Conservation (phyloP, 495 filamentous ascomycete species). For the Trypethelium eluteriae region DNA sequence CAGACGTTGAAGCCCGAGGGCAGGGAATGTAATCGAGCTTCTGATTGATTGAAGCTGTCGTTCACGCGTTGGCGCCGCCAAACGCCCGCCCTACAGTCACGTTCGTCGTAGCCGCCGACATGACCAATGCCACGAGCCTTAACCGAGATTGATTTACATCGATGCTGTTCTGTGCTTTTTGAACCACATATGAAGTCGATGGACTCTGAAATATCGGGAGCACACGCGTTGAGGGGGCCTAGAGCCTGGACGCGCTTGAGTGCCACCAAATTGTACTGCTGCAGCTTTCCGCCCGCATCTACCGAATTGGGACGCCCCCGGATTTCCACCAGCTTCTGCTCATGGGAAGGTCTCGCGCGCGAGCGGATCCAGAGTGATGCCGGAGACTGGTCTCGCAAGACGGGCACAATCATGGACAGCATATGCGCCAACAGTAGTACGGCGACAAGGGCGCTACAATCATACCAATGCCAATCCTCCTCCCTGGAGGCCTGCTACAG, state of each 20-base stretch:
- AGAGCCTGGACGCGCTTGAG: not conserved
- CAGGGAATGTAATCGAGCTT: not conserved
- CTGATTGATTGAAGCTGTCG: not conserved
- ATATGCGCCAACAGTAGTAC: constrained; percentile 2
- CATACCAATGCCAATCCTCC: constrained; percentile 34
- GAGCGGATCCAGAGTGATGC: constrained; percentile 1
- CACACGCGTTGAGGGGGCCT: not conserved
- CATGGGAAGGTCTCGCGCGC: constrained; percentile 10
- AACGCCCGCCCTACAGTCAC: not conserved
- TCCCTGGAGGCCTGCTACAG: constrained; percentile 71
- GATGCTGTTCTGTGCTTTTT: not conserved
- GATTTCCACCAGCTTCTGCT: not conserved
- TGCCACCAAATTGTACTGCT: not conserved
- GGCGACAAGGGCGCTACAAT: not conserved
- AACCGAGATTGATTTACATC: too few relatives aligned
- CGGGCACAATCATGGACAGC: not conserved
- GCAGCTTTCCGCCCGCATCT: not conserved
- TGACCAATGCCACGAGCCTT: not conserved
- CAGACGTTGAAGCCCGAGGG: not conserved
- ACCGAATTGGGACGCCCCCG: not conserved
- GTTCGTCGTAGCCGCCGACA: not conserved
- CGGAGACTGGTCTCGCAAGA: not conserved
- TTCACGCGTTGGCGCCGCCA: not conserved
- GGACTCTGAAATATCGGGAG: not conserved
- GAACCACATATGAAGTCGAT: not conserved